Conservation (phyloP, 768 basidiomycete species). For the Wakefieldia striispora region DNA sequence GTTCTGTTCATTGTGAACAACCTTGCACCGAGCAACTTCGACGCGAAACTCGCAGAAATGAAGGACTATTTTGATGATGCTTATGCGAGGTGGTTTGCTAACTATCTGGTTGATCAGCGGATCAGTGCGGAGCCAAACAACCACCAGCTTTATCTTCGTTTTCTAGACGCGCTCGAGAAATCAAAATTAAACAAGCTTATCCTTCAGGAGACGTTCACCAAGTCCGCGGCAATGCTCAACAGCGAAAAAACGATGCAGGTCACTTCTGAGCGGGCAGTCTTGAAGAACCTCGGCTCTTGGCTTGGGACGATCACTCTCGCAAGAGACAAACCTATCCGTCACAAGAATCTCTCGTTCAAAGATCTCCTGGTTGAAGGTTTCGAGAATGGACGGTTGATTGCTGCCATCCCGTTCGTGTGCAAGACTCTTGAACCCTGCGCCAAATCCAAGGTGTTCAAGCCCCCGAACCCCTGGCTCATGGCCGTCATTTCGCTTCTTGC, state of each 20-base stretch:
- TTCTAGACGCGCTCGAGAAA: slow-evolving; percentile 80
- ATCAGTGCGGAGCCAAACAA: slow-evolving; percentile 97
- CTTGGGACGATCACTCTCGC: slow-evolving; percentile 92
- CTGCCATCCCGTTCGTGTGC: slow-evolving; percentile 98
- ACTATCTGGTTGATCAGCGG: slow-evolving; percentile 95
- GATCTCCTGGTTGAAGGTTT: slow-evolving; percentile 96
- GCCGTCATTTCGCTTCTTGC: slow-evolving; percentile 87
- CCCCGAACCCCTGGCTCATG: slow-evolving; percentile 99
- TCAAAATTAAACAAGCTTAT: slow-evolving; percentile 69
- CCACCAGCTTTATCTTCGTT: slow-evolving; percentile 90
- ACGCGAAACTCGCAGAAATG: slow-evolving; percentile 85
- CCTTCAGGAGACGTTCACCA: slow-evolving; percentile 90
- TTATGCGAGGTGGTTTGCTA: slow-evolving; percentile 93
- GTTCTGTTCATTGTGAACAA: slow-evolving; percentile 99
- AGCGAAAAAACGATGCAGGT: slow-evolving; percentile 87
- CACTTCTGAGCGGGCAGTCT: slow-evolving; percentile 75
- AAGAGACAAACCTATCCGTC: slow-evolving; percentile 86
- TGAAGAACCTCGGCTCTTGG: slow-evolving; percentile 97
- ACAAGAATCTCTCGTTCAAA: slow-evolving; percentile 94
- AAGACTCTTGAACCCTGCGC: slow-evolving; percentile 91
- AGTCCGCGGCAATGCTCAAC: slow-evolving; percentile 84
- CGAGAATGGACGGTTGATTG: slow-evolving; percentile 84
- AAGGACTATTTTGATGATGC: slow-evolving; percentile 76
- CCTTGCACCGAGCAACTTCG: slow-evolving; percentile 91
- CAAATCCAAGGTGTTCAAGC: slow-evolving; percentile 88